phyloP scores from a whole-genome alignment of 768 basidiomycete genomes.

The Termitomyces sp. region DNA sequence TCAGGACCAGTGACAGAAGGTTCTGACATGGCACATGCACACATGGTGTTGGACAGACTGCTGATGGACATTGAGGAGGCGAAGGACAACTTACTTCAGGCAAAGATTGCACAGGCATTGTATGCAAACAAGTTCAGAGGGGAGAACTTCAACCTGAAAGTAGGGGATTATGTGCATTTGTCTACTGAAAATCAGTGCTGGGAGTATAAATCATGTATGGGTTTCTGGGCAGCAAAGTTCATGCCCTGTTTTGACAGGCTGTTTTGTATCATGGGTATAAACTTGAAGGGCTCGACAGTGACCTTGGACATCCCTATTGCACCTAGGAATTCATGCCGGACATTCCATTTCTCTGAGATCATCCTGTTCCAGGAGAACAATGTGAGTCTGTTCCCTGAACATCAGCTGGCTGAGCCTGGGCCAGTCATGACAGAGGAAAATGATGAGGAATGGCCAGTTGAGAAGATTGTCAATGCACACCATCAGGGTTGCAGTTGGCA shows the following conservation, averaged over 20 bases:
- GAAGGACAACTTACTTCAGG: too few relatives aligned
- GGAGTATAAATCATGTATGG: neutral
- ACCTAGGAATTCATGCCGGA: too few relatives aligned
- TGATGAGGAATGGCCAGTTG: slow-evolving; percentile 20
- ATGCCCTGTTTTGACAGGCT: neutral
- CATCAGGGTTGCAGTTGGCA: slow-evolving; percentile 19
- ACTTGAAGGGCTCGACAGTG: too few relatives aligned
- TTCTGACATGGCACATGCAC: too few relatives aligned
- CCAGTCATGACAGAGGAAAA: too few relatives aligned
- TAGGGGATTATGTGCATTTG: neutral
- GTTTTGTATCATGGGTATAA: neutral
- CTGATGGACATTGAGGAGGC: too few relatives aligned
- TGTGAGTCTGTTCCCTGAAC: neutral
- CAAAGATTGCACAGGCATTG: too few relatives aligned
- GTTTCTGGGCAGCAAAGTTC: neutral
- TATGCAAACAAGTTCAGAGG: too few relatives aligned
- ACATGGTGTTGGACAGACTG: too few relatives aligned
- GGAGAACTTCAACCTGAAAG: too few relatives aligned
- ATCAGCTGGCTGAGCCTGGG: too few relatives aligned
- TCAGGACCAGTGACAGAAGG: too few relatives aligned
- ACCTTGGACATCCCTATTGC: neutral
- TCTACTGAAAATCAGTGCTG: neutral
- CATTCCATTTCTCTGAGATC: neutral
- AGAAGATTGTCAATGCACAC: slow-evolving; percentile 26
- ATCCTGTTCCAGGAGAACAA: neutral